Base-by-base conservation (phyloP, 1,284 basidiomycete species). In the Apiotrichum akiyoshidainum region DNA sequence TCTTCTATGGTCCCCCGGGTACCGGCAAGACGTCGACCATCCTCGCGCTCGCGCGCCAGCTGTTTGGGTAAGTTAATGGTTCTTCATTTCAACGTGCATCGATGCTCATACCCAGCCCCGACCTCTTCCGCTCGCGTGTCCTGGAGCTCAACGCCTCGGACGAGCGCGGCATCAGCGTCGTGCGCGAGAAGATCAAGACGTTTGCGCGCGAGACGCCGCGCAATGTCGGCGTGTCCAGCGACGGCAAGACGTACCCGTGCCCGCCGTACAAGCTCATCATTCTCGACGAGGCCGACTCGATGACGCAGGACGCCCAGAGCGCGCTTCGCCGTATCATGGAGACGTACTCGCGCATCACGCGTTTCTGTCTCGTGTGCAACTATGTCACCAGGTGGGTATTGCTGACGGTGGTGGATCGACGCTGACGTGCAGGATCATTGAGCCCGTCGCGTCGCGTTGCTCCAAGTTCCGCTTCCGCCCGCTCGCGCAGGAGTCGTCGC, bases 211-310 rank as follows among this genome's bases (percentile, higher is more conserved):
- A 95, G 76, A 94, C 92, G 12, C 92, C 92, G 21, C 85, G 90
- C 60, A 86, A 88, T 69, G 78, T 83, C 10, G 81, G 84, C 17
- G 80, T 86, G 14, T 87, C 88, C 8, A 77, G 75, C 0, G 90
- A 93, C 67, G 90, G 89, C 21, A 88, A 87, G 69, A 82, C 80
- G 54, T 98, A 96, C 72, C 94, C 95, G 31, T 97, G 91, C 72
- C 96, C 96, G 35, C 95, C 96, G 0, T 99, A 92, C 82, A 99
- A 99, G 78, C 96, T 99, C 68, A 89, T 99, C 74, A 98, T 99
- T 63, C 84, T 99, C 19, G 96, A 99, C 72, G 96, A 99, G 80
- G 96, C 96, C 41, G 96, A 99, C 75, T 95, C 92, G 14, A 99
- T 99, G 95, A 99, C 95, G 9, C 96, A 99, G 78, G 95, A 99